Conservation (phyloP, 2,329 filamentous ascomycete genomes). For the Ophiostoma perfectum region DNA sequence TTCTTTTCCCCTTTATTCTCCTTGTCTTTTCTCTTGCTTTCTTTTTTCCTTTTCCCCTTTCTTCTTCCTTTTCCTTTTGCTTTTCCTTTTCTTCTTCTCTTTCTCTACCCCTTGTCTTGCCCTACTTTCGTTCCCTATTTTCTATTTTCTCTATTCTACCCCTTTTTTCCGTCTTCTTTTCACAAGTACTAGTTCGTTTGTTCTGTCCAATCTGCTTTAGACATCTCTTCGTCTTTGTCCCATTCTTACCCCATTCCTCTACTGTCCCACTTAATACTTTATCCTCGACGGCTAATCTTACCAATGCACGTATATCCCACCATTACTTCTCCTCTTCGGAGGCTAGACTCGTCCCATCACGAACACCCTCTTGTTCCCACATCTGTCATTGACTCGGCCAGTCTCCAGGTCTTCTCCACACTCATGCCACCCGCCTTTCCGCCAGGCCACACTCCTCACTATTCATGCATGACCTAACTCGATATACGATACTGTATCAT, state of each 20-base stretch:
- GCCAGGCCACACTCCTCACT: slow-evolving; percentile 21
- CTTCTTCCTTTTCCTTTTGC: background rate
- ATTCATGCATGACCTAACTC: slow-evolving; percentile 31
- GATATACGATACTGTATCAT: slow-evolving; percentile 25
- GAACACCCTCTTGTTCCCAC: slow-evolving; percentile 19
- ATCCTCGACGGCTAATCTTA: background rate
- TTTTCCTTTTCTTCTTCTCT: background rate
- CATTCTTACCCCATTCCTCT: background rate
- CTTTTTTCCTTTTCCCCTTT: background rate
- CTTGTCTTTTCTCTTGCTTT: too few relatives aligned
- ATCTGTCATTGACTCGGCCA: slow-evolving; percentile 27
- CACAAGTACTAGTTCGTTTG: background rate
- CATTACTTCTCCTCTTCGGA: background rate
- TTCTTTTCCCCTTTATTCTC: background rate
- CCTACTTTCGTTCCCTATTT: background rate
- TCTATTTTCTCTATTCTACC: background rate
- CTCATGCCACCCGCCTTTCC: slow-evolving; percentile 22
- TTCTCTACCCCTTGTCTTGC: background rate
- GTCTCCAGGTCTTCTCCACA: slow-evolving; percentile 11
- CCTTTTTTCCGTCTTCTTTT: background rate
- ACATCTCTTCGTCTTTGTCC: background rate
- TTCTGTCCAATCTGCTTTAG: background rate
- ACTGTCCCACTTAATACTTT: background rate
- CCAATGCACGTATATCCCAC: background rate
- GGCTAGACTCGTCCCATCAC: background rate